Percentiles rank a stretch among this genome's conserved stretches.
Evolutionary conservation across 176 grass and related monocot genomes (phyloP).

Genomic region (Oryza brachyantha): DNA sequence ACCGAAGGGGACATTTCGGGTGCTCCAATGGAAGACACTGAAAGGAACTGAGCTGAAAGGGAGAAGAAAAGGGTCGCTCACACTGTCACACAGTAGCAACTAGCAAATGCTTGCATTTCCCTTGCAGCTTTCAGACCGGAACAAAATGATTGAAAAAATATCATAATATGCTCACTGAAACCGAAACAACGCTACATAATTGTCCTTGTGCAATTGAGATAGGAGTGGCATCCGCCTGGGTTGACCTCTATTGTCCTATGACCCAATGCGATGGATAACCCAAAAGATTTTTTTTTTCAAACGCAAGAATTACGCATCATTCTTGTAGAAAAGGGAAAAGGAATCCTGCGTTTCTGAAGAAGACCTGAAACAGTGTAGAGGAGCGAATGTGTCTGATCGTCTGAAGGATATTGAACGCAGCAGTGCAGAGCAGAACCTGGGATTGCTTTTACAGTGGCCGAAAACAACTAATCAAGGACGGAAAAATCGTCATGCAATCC

Average conservation of each 20-base stretch:
- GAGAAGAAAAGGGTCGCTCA: not conserved
- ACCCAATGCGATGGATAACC: not conserved
- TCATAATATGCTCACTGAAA: not conserved
- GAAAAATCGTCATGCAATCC: no score
- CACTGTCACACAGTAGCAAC: no score
- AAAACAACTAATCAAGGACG: no score
- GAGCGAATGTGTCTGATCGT: no score
- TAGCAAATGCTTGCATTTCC: not conserved
- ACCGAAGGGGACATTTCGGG: constrained; percentile 7
- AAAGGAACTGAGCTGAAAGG: not conserved
- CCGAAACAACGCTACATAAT: not conserved
- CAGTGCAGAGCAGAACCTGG: no score
- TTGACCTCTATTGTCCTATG: not conserved
- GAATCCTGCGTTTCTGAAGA: no score
- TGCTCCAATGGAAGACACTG: constrained; percentile 4
- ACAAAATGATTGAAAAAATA: not conserved
- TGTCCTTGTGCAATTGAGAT: not conserved
- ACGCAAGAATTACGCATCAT: not conserved
- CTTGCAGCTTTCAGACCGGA: not conserved
- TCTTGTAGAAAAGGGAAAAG: not conserved
- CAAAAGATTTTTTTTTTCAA: not conserved
- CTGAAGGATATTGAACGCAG: no score
- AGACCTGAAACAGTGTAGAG: no score
- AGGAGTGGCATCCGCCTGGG: not conserved
- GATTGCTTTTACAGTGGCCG: no score